A percentile compares a stretch with the other conserved stretches of the same genome.
These are phyloP conservation scores for Crithidia mellificae DNA, from an alignment of 208 protist genomes.

Conservation along the genomic window DNA sequence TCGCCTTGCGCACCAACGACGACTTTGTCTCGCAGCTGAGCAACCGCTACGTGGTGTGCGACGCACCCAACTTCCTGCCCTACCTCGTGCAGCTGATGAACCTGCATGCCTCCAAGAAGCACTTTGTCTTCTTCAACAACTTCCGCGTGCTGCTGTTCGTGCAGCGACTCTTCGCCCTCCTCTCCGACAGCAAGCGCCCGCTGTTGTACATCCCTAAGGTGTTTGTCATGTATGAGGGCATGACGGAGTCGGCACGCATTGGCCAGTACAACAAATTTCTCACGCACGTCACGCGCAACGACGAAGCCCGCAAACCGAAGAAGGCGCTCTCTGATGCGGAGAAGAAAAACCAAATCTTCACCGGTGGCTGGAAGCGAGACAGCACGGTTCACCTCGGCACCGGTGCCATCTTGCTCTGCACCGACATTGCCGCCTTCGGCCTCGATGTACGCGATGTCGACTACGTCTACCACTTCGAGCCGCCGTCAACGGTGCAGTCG, in stretches of 20 bases:
- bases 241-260: slow-evolving; percentile 69
- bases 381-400: slow-evolving; percentile 57
- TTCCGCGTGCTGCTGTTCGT: slow-evolving; percentile 70
- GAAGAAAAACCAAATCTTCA: slow-evolving; percentile 81
- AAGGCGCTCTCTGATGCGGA: slow-evolving; percentile 54
- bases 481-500: slow-evolving; percentile 67
- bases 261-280: slow-evolving; percentile 88
- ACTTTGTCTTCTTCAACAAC: slow-evolving; percentile 93
- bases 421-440: slow-evolving; percentile 88
- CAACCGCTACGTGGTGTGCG: slow-evolving; percentile 77
- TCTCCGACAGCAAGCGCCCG: slow-evolving; percentile 49
- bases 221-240: slow-evolving; percentile 87
- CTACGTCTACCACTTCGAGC: slow-evolving; percentile 93
- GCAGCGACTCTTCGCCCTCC: slow-evolving; percentile 53
- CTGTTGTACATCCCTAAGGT: slow-evolving; percentile 71
- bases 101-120: slow-evolving; percentile 86
- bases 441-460: slow-evolving; percentile 92
- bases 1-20: slow-evolving; percentile 44
- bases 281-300: slow-evolving; percentile 39
- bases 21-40: slow-evolving; percentile 76
- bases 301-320: slow-evolving; percentile 24
- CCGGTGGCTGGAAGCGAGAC: slow-evolving; percentile 79
- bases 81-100: slow-evolving; percentile 87
- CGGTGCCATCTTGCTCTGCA: slow-evolving; percentile 88
- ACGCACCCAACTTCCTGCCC: slow-evolving; percentile 67